Base-by-base conservation (phyloP, 2,329 filamentous ascomycete genomes). In the Botrytis sinoallii region DNA sequence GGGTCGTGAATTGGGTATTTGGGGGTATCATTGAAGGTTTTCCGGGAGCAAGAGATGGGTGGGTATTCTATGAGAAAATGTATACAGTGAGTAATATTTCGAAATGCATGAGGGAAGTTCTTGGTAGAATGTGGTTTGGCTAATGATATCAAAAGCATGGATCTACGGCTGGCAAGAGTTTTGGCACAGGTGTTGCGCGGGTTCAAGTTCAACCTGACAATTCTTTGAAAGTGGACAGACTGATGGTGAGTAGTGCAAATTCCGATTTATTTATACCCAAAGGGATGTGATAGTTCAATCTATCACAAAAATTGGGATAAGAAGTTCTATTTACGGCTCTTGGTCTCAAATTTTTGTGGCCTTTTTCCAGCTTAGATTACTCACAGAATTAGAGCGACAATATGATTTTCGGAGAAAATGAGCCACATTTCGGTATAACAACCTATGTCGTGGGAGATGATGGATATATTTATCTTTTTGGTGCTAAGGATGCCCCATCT, bases 351-450 rank as follows among this genome's bases (percentile, higher is more conserved):
- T 6, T 5, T 42, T 57, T 25, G 22, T 18, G n/a, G 48, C n/a
- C 38, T 14, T 52, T 8, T 71, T 46, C 35, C 3, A 6, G 9
- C 29, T 40, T n/a, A 22, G n/a, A 48, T 40, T 38, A 16, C 69
- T 71, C 22, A 63, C 66, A 12, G n/a, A 60, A 10, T 22, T 18
- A 71, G 60, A 40, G 40, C 25, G 52, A 71, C 22, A 71, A 20
- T 3, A 48, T 71, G 16, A 9, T 65, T 4, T 69, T 65, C 42
- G 42, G 60, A 6, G 69, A 65, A 29, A 38, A 71, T 3, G 69
- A 71, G 38, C 69, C 69, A 38, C 57, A 65, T 22, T 71, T 71
- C 10, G 69, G 69, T 22, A 65, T 61, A 20, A 71, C n/a, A 46
- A 63, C 69, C 22, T 32, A 61, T 4, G 10, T 71, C 8, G 52